Percentiles rank a stretch among this genome's conserved stretches.
Conservation (phyloP, 352 stramenopile species). For the Pythium rhizo-oryzae region DNA sequence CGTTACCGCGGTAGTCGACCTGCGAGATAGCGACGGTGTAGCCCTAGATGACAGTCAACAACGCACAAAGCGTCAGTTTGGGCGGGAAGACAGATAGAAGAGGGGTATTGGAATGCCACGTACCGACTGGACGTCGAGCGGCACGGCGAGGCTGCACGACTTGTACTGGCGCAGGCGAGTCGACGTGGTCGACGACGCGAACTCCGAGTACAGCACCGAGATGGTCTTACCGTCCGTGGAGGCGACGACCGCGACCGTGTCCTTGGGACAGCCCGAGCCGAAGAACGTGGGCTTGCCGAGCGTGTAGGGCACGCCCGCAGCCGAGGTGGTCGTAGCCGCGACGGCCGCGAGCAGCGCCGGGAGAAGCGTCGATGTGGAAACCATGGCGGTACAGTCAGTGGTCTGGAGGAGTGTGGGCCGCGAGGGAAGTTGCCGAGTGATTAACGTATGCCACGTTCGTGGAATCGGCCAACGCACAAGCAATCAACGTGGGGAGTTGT, state of each 20-base stretch:
- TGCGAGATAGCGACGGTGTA: slow-evolving; percentile 32
- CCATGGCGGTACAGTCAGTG: not conserved
- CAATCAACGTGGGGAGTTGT: not conserved
- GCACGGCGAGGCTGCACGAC: slow-evolving; percentile 48
- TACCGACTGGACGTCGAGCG: slow-evolving; percentile 39
- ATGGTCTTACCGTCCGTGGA: slow-evolving; percentile 36
- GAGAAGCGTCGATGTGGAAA: not conserved
- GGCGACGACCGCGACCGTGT: slow-evolving; percentile 28
- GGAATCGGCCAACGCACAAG: not conserved
- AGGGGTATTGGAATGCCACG: not conserved
- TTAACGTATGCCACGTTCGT: not conserved
- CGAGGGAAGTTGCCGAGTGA: not conserved
- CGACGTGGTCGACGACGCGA: slow-evolving; percentile 30
- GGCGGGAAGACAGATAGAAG: not conserved
- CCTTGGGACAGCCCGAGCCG: slow-evolving; percentile 35
- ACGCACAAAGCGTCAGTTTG: too few relatives aligned
- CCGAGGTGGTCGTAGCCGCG: not conserved
- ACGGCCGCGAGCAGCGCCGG: not conserved
- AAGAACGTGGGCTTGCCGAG: slow-evolving; percentile 35
- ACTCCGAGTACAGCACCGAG: slow-evolving; percentile 42
- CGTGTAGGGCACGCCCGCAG: slow-evolving; percentile 6
- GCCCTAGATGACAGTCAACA: not conserved
- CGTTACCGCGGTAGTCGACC: slow-evolving; percentile 51
- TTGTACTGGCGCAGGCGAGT: slow-evolving; percentile 32
- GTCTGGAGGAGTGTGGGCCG: not conserved